These are phyloP conservation scores for Saccharomyces uvarum DNA, from an alignment of 1,139 yeast genomes.

Conservation along the genomic window DNA sequence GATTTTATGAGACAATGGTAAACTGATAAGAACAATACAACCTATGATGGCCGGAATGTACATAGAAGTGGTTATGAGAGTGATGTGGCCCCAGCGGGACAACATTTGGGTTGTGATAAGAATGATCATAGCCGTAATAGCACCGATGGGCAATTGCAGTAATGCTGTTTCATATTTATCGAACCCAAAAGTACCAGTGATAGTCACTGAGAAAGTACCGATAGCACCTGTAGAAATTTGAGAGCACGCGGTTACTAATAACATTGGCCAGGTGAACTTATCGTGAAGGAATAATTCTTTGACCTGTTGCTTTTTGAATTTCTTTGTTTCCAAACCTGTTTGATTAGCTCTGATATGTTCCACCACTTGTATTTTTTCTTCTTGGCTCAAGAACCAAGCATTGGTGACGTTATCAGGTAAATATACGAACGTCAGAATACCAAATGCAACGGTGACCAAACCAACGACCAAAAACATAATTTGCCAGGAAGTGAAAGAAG, in stretches of 20 bases:
- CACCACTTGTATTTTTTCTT: conserved; percentile 45
- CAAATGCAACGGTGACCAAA: conserved; percentile 44
- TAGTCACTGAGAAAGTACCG: conserved; percentile 41
- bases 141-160: conserved; percentile 43
- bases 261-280: conserved; percentile 43
- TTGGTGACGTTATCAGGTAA: conserved; percentile 49
- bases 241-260: conserved; percentile 34
- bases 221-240: conserved; percentile 41
- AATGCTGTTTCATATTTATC: conserved; percentile 35
- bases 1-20: conserved; percentile 32
- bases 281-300: conserved; percentile 37
- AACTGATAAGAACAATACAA: conserved; percentile 41
- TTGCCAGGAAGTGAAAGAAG: conserved; percentile 39
- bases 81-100: conserved; percentile 26
- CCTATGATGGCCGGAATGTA: conserved; percentile 34
- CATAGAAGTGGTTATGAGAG: conserved; percentile 29
- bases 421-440: conserved; percentile 38
- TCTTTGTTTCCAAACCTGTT: conserved; percentile 50
- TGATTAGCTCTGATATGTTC: conserved; percentile 45
- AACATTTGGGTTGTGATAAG: conserved; percentile 30
- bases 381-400: conserved; percentile 45
- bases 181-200: conserved; percentile 43
- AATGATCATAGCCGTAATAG: conserved; percentile 33
- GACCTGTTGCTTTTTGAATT: conserved; percentile 48
- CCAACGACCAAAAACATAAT: conserved; percentile 45